Base-by-base conservation (phyloP, 2,329 filamentous ascomycete species). In the Amylocarpus encephaloides region DNA sequence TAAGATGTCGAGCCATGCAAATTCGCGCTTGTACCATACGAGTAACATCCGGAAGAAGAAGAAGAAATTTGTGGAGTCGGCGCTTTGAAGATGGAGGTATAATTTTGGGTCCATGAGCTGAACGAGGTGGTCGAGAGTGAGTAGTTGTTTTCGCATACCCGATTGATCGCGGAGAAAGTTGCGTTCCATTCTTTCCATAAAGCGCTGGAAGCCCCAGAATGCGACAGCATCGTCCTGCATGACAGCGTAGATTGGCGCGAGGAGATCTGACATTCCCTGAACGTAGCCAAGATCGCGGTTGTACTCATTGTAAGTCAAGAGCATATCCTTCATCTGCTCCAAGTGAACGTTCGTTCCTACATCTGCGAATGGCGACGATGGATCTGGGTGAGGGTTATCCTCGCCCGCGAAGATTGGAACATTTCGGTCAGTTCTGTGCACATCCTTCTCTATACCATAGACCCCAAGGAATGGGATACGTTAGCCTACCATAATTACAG, bases 41-140 rank as follows among this genome's bases (percentile, higher is more conserved):
- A 98, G 76, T 32, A 98, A 76, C 93, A 97, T 97, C 53, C 93
- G 87, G 80, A 97, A 98, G 75, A 98, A 97, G 74, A 98, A 98
- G 71, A 98, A 98, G 70, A 98, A 98, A 68, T 98, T 98, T 19
- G 93, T 98, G 63, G 87, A 94, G 63, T 98, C 94, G 16, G 91
- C 88, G 13, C 80, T 83, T 67, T 95, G 82, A 0, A 98, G 79
- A 62, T 98, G 93, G 1, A 87, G 76, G 69, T 96, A 97, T 6
- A 98, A 81, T 65, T 90, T 87, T 0, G 94, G 93, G 59, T 98
- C 93, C 82, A 98, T 91, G 50, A 98, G 88, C 65, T 95, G 90
- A 11, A 97, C 90, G 1, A 98, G 83, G 58, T 98, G 90, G 64
- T 98, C 91, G 3, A 98, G 80, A 0, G 92, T 90, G 35, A 89